Evolutionary conservation across 2,329 filamentous ascomycete species (phyloP).

Genomic region (Pseudocercospora fijiensis): DNA sequence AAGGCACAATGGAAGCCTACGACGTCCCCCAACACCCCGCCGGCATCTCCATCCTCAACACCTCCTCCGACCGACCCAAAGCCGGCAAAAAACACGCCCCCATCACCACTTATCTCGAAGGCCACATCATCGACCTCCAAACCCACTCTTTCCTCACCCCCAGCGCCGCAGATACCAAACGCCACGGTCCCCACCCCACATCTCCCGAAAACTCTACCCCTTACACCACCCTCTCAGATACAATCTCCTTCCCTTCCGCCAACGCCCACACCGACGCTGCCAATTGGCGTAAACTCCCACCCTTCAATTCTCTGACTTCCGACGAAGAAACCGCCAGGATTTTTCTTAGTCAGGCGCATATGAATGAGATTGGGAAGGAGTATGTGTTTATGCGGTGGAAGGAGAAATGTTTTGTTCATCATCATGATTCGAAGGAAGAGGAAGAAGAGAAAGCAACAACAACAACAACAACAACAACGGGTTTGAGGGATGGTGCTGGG

Average conservation of each 20-base stretch:
- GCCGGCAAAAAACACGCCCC: slow-evolving; percentile 49
- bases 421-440: slow-evolving; percentile 29
- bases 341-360: slow-evolving; percentile 44
- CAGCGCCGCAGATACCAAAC: slow-evolving; percentile 38
- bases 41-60: slow-evolving; percentile 31
- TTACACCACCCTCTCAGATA: slow-evolving; percentile 25
- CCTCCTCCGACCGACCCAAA: slow-evolving; percentile 28
- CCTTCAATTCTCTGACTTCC: slow-evolving; percentile 40
- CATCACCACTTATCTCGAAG: slow-evolving; percentile 67
- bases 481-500: slow-evolving; percentile 25
- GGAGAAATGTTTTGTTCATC: slow-evolving; percentile 51
- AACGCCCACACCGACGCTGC: slow-evolving; percentile 46
- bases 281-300: slow-evolving; percentile 52
- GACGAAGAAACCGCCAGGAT: slow-evolving; percentile 37
- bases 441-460: too few species aligned
- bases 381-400: slow-evolving; percentile 60
- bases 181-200: slow-evolving; percentile 19
- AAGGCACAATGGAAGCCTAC: slow-evolving; percentile 69
- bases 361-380: slow-evolving; percentile 44
- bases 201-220: slow-evolving; percentile 22
- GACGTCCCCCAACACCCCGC: slow-evolving; percentile 57
- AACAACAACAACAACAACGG: too few species aligned
- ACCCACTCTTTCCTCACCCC: slow-evolving; percentile 53
- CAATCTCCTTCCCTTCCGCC: slow-evolving; percentile 47
- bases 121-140: slow-evolving; percentile 64